phyloP scores from a whole-genome alignment of 2,329 filamentous ascomycete genomes.

The Fusarium mundagurra region DNA sequence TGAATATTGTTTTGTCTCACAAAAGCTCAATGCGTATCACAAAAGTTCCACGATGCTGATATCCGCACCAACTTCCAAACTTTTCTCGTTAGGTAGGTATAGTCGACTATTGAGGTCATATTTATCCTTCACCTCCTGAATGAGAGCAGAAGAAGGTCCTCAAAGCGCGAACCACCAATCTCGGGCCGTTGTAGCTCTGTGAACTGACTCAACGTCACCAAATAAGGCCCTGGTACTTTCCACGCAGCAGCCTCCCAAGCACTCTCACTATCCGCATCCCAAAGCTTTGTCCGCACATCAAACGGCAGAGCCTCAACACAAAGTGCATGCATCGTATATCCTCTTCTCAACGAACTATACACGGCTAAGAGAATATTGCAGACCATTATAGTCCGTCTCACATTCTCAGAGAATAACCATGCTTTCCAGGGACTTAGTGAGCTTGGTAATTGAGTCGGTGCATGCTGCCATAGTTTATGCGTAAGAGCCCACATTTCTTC shows the following conservation, averaged over 20 bases:
- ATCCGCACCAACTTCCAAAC: rapidly evolving
- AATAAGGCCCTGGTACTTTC: rapidly evolving
- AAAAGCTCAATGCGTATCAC: no score
- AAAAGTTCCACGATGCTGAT: rapidly evolving
- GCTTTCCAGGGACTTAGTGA: conserved; percentile 6
- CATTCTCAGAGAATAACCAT: conserved; percentile 9
- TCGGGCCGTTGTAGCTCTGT: rapidly evolving
- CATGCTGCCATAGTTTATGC: not conserved
- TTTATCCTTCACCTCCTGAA: not conserved
- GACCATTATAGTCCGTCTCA: not conserved
- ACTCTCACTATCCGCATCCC: not conserved
- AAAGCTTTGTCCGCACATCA: not conserved
- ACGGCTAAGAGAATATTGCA: not conserved
- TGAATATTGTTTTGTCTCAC: not conserved
- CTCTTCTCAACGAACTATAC: not conserved
- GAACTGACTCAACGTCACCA: not conserved
- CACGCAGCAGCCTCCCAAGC: not conserved
- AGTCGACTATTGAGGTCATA: rapidly evolving
- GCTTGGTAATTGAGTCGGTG: not conserved
- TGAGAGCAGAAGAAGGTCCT: not conserved
- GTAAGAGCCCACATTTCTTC: not conserved
- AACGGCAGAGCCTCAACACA: conserved; percentile 7
- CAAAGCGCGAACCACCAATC: not conserved
- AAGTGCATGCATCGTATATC: conserved; percentile 8
- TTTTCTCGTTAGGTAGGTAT: rapidly evolving